These are phyloP conservation scores for Pogostemon cablin DNA, from an alignment of 257 asterid genomes.

Conservation along the genomic window DNA sequence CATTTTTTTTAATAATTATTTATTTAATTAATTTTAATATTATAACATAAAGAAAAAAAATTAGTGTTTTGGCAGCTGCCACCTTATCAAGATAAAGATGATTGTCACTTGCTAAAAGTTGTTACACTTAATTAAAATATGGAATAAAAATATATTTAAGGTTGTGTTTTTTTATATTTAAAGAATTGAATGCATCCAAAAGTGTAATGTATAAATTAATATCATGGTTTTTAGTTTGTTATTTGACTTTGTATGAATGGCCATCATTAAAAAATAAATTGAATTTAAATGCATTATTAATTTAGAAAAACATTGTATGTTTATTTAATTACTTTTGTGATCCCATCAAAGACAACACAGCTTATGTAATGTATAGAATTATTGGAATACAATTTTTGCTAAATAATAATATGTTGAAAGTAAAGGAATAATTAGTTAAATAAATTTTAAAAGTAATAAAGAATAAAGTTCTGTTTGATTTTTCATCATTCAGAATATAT, in stretches of 20 bases:
- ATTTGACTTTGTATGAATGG: not conserved
- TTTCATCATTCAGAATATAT: no score
- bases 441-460: no score
- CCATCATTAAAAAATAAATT: not conserved
- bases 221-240: constrained; percentile 8
- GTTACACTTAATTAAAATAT: constrained; percentile 4
- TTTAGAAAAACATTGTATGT: not conserved
- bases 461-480: no score
- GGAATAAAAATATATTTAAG: not conserved
- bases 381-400: not conserved
- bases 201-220: not conserved
- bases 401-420: not conserved
- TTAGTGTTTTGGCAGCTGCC: constrained; percentile 41
- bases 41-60: constrained; percentile 17
- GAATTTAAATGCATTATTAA: not conserved
- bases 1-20: not conserved
- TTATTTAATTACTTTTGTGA: not conserved
- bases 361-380: not conserved
- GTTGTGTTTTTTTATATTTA: not conserved
- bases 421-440: no score
- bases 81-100: constrained; percentile 39
- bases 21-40: not conserved
- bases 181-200: constrained; percentile 17
- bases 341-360: not conserved
- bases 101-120: constrained; percentile 26